phyloP scores from a whole-genome alignment of 306 rosid genomes.

The Lathyrus sativus region DNA sequence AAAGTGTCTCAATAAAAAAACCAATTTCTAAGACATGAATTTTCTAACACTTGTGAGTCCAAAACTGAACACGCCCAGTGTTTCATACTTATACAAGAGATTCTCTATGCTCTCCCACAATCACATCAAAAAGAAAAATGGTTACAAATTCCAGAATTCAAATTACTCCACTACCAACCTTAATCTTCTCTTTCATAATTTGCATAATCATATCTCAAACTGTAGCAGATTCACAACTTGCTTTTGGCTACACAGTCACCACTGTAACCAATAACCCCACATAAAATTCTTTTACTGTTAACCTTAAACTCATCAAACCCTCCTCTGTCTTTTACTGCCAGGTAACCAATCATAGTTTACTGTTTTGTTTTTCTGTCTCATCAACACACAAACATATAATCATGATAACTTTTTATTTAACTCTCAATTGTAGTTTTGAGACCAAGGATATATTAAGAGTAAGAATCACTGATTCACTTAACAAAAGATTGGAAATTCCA shows the following conservation, averaged over 20 bases:
- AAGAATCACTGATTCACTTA: slow-evolving; percentile 52
- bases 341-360: slow-evolving; percentile 41
- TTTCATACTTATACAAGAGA: too few species aligned
- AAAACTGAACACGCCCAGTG: too few species aligned
- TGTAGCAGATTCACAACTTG: slow-evolving; percentile 42
- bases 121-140: neutral
- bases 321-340: slow-evolving; percentile 58
- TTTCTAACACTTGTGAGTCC: too few species aligned
- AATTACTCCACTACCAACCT: neutral
- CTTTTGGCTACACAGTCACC: slow-evolving; percentile 60
- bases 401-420: neutral
- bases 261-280: slow-evolving; percentile 34
- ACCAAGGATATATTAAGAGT: slow-evolving; percentile 56
- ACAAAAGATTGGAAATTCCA: slow-evolving; percentile 71
- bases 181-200: neutral
- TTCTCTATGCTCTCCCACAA: neutral
- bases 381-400: neutral
- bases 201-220: too few species aligned
- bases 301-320: slow-evolving; percentile 57
- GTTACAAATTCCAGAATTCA: neutral
- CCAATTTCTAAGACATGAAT: too few species aligned
- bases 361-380: neutral
- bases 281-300: slow-evolving; percentile 47
- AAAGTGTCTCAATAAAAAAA: too few species aligned
- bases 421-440: slow-evolving; percentile 52